Base-by-base conservation (phyloP, 2,329 filamentous ascomycete species). In the Fonsecaea pedrosoi region DNA sequence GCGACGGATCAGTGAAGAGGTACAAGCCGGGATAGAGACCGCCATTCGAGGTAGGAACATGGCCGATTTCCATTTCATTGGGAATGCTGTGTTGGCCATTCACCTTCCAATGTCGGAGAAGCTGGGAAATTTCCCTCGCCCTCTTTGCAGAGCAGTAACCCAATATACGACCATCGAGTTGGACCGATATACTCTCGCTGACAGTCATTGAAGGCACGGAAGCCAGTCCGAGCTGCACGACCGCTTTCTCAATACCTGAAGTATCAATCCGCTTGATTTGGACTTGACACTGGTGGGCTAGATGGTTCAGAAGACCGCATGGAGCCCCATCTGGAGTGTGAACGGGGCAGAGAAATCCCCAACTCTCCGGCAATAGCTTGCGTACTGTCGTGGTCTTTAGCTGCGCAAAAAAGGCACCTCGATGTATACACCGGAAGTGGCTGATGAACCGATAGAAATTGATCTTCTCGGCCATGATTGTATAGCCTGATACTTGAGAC, bases 371-470 rank as follows among this genome's bases (percentile, higher is more conserved):
- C 21, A 98, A 82, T 73, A 99, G 83, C 79, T 98, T 99, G 82
- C 95, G 88, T 59, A 99, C 95, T 0, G 95, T 95, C 0, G 95
- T 99, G 0, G 95, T 99, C 81, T 97, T 98, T 71, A 99, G 82
- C 77, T 98, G 92, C 3, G 95, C 95, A 78, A 99, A 99, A 86
- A 99, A 99, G 77, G 92, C 95, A 84, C 95, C 95, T 88, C 95
- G 89, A 82, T 99, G 95, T 65, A 99, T 92, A 93, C 97, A 97
- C 72, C 95, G 91, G 86, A 99, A 99, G 79, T 99, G 95, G 79
- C 92, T 95, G 82, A 99, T 96, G 82, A 98, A 99, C 74, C 95
- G 92, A 75, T 96, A 88, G 78, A 98, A 99, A 82, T 99, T 99
- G 77, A 99, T 94, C 85, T 98, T 98, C 78, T 99, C 95, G 2